phyloP scores from a whole-genome alignment of 148 eudicot species.

The Drosera capensis region DNA sequence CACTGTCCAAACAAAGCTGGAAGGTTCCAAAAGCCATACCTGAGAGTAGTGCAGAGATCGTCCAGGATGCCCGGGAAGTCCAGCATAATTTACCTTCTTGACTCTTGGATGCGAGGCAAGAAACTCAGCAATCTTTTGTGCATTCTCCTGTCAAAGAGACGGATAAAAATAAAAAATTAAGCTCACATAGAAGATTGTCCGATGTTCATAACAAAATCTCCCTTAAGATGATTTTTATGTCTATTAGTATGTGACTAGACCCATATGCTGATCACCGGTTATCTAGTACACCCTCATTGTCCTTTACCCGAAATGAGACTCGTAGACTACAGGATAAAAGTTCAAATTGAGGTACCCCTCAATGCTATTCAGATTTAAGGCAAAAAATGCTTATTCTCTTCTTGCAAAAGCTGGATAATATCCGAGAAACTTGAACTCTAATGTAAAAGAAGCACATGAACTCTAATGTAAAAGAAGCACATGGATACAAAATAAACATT shows the following conservation, averaged over 20 bases:
- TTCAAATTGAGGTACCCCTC: too few species aligned
- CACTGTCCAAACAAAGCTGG: neutral
- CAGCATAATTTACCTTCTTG: conserved; percentile 81
- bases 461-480: neutral
- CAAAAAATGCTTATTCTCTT: too few species aligned
- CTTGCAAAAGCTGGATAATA: too few species aligned
- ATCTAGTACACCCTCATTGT: too few species aligned
- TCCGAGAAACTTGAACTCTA: too few species aligned
- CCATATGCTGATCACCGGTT: too few species aligned
- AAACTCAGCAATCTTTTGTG: conserved; percentile 92
- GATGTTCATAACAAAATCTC: too few species aligned
- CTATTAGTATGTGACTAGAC: too few species aligned
- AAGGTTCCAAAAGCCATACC: conserved; percentile 20
- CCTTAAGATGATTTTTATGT: too few species aligned
- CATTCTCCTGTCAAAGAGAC: conserved; percentile 55
- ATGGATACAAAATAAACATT: neutral
- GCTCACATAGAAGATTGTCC: neutral
- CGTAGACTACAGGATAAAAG: too few species aligned
- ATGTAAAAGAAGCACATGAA: neutral
- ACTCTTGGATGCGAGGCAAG: conserved; percentile 81
- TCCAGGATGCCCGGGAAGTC: conserved; percentile 85
- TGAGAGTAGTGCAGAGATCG: conserved; percentile 79
- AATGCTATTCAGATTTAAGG: too few species aligned
- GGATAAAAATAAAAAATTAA: neutral
- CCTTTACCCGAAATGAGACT: too few species aligned